phyloP scores from a whole-genome alignment of 2,329 filamentous ascomycete species.

The Sporothrix brasiliensis region DNA sequence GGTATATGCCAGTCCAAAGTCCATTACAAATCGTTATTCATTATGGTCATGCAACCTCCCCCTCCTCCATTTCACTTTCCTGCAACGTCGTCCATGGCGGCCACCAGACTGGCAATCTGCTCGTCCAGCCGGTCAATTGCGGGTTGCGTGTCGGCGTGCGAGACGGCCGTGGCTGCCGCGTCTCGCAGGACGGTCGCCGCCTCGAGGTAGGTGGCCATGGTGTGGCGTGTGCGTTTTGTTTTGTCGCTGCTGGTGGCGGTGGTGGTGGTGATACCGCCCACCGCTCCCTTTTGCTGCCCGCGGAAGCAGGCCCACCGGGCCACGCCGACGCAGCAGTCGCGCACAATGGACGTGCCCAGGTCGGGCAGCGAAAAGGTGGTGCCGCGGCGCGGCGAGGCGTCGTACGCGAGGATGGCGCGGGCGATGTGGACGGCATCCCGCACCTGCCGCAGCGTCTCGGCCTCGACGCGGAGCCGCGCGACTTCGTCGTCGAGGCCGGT shows the following conservation, averaged over 20 bases:
- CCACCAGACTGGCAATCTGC: neutral
- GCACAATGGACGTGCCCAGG: constrained; percentile 34
- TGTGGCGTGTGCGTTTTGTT: neutral
- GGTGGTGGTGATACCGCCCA: neutral
- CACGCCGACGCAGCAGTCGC: constrained; percentile 34
- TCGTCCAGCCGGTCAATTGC: constrained; percentile 2
- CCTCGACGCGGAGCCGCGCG: constrained; percentile 30
- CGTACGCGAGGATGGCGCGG: constrained; percentile 23
- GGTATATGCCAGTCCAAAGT: no score
- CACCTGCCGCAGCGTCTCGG: constrained; percentile 34
- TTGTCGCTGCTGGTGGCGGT: constrained; percentile 13
- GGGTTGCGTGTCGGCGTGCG: constrained; percentile 28
- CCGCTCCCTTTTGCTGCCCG: neutral
- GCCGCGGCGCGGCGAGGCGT: neutral
- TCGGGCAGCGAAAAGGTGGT: constrained; percentile 31
- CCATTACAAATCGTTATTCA: no score
- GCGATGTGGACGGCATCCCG: constrained; percentile 32
- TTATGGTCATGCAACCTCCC: no score
- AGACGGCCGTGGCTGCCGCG: constrained; percentile 27
- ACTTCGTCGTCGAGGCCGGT: constrained; percentile 28
- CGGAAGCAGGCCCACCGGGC: constrained; percentile 23
- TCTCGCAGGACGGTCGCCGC: constrained; percentile 18
- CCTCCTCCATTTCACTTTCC: neutral
- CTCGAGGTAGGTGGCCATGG: constrained; percentile 24
- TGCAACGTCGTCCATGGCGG: neutral